Evolutionary conservation across 805 yeast species (phyloP).

Genomic region (Myxozyma neglecta): DNA sequence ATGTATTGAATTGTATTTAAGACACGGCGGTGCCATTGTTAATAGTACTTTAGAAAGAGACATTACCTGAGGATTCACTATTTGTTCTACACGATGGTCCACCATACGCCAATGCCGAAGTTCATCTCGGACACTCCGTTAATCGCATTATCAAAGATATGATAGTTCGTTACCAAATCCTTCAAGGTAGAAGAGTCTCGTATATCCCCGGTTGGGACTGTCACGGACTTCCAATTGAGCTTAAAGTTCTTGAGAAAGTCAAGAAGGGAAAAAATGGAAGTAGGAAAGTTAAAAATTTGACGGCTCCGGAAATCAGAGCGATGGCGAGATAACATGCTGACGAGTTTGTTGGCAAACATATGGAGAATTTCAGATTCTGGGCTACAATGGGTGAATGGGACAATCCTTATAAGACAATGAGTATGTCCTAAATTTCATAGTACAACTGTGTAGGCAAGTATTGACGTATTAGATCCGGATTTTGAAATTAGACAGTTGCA

Average conservation of each 20-base stretch:
- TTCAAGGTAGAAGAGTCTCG: slow-evolving; percentile 60
- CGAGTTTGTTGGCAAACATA: slow-evolving; percentile 64
- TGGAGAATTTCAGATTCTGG: slow-evolving; percentile 60
- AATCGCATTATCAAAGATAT: slow-evolving; percentile 89
- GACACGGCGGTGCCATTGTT: background rate
- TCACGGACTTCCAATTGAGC: slow-evolving; percentile 95
- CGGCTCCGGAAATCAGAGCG: slow-evolving; percentile 56
- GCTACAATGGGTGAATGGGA: slow-evolving; percentile 86
- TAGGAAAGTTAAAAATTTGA: slow-evolving; percentile 37
- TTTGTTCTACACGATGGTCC: slow-evolving; percentile 95
- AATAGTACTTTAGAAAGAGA: slow-evolving; percentile 2
- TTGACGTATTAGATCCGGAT: slow-evolving; percentile 42
- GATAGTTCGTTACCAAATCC: slow-evolving; percentile 66
- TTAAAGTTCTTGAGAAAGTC: slow-evolving; percentile 63
- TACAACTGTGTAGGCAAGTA: background rate
- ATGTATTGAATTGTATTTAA: background rate
- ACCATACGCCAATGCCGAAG: slow-evolving; percentile 94
- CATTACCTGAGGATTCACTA: slow-evolving; percentile 34
- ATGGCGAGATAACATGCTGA: slow-evolving; percentile 69
- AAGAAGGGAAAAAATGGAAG: slow-evolving; percentile 35
- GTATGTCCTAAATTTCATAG: background rate
- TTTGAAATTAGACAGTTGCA: slow-evolving; percentile 76
- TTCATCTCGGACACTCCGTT: slow-evolving; percentile 81
- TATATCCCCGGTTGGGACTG: slow-evolving; percentile 98
- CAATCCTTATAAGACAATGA: slow-evolving; percentile 70